These are phyloP conservation scores for Iodosphaeria phyllophila DNA, from an alignment of 2,329 filamentous ascomycete species.

Conservation along the genomic window DNA sequence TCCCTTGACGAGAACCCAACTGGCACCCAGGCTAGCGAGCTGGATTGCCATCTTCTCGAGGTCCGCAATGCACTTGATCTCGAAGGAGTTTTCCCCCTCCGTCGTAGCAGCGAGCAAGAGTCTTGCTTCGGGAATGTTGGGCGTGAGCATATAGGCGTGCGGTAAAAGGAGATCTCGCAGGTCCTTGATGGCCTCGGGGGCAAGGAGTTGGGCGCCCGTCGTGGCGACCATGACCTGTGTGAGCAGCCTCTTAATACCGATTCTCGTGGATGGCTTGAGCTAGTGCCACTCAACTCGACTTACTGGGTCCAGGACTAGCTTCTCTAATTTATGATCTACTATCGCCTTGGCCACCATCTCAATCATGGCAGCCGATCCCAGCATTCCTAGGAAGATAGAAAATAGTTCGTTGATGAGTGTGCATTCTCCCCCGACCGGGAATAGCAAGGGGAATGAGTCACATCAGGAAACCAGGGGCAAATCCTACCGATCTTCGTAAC, in stretches of 20 bases:
- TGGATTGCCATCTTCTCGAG: conserved; percentile 48
- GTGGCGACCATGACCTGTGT: conserved; percentile 78
- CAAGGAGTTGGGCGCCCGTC: conserved; percentile 53
- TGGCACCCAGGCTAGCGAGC: conserved; percentile 51
- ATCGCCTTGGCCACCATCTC: conserved; percentile 48
- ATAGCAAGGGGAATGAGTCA: too few species aligned
- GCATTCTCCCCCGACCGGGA: too few species aligned
- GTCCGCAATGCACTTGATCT: conserved; percentile 39
- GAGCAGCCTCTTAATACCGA: conserved; percentile 1
- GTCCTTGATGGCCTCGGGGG: conserved; percentile 40
- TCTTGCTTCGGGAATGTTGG: conserved; percentile 59
- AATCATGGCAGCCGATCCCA: conserved; percentile 55
- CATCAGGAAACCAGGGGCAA: neutral
- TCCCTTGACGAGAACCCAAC: conserved; percentile 75
- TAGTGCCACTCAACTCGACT: conserved; percentile 5
- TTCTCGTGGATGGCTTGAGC: neutral
- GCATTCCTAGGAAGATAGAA: conserved; percentile 43
- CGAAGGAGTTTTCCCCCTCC: conserved; percentile 17
- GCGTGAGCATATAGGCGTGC: conserved; percentile 49
- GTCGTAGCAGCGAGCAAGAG: conserved; percentile 39
- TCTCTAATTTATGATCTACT: conserved; percentile 32
- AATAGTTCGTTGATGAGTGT: neutral
- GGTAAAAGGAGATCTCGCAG: conserved; percentile 44
- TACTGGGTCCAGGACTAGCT: conserved; percentile 60
- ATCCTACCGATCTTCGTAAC: conserved; percentile 73